Base-by-base conservation (phyloP, 352 stramenopile species). In the Phytophthora sansomeana region DNA sequence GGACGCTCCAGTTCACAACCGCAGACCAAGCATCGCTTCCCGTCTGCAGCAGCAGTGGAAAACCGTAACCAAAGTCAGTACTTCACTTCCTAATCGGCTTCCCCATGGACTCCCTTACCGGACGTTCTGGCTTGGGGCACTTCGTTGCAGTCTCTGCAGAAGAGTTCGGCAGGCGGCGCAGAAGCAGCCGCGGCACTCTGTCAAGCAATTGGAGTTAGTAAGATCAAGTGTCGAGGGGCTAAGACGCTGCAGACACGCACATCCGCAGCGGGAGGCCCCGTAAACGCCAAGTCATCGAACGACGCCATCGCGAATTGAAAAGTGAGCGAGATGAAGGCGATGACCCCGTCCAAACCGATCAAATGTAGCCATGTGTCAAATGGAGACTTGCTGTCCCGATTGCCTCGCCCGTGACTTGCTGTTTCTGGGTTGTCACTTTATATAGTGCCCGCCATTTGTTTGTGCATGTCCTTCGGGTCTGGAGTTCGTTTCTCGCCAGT, bases 281-380 rank as follows among this genome's bases (percentile, higher is more conserved):
- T 77, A 67, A 92, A 92, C 16, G 84, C 84, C 44, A 92, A 71
- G 59, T 92, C 84, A 67, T 92, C 84, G 70, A 89, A 92, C 17
- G 84, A 87, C 33, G 80, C 67, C 78, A 91, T 91, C 17, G 13
- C 5, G n/a, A 46, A 46, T 46, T 4, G 14, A 28, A 24, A 4
- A 13, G n/a, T 46, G 38, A 14, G 10, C 7, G 9, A 46, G 19
- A 24, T 5, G 39, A 46, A 17, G 21, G n/a, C 4, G 17, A 9
- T 5, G 36, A 42, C 36, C 56, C 56, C 16, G 32, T 21, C 4
- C n/a, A 61, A 67, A 48, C 17, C 24, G 49, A 61, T 67, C 5
- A 4, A 26, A 14, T 63, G 43, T 63, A 55, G 6, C 55, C 32
- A 63, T 55, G 21, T 24, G 21, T 24, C 21, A 8, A n/a, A n/a